phyloP scores from a whole-genome alignment of 2,329 filamentous ascomycete species.

The Rutstroemia sp. region DNA sequence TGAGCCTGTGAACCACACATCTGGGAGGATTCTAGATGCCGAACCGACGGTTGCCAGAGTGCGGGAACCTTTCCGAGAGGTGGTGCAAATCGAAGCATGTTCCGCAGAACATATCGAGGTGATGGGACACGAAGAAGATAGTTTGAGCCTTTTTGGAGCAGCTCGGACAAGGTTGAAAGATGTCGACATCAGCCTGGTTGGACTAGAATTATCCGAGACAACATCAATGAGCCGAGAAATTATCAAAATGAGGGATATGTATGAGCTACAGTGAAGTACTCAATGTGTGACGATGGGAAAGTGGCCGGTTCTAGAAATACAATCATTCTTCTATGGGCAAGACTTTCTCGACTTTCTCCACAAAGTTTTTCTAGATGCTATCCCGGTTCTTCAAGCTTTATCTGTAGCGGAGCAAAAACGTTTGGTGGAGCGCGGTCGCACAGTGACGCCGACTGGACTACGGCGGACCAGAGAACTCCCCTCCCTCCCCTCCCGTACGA shows the following conservation, averaged over 20 bases:
- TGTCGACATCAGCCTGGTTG: slow-evolving; percentile 27
- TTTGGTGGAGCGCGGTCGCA: background rate
- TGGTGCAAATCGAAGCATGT: background rate
- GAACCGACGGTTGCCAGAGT: slow-evolving; percentile 22
- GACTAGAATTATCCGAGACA: slow-evolving; percentile 10
- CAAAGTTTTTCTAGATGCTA: background rate
- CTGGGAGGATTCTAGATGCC: slow-evolving; percentile 25
- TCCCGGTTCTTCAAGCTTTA: slow-evolving; percentile 6
- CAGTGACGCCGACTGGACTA: slow-evolving; percentile 2
- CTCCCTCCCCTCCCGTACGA: no score
- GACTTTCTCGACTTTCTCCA: background rate
- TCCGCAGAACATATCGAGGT: background rate
- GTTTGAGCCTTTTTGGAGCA: slow-evolving; percentile 10
- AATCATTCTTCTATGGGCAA: no score
- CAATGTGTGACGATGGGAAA: background rate
- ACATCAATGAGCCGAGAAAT: slow-evolving; percentile 14
- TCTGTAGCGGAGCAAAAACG: background rate
- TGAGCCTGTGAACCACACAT: slow-evolving; percentile 39
- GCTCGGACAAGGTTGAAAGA: slow-evolving; percentile 19
- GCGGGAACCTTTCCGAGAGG: slow-evolving; percentile 10
- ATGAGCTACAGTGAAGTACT: background rate
- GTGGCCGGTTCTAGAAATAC: background rate
- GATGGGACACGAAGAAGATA: slow-evolving; percentile 1
- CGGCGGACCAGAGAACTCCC: background rate
- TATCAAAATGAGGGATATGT: background rate